Evolutionary conservation across 768 basidiomycete genomes (phyloP), one percentile per base, ranked within the genome.

Genomic region (Lactarius hatsudake): DNA sequence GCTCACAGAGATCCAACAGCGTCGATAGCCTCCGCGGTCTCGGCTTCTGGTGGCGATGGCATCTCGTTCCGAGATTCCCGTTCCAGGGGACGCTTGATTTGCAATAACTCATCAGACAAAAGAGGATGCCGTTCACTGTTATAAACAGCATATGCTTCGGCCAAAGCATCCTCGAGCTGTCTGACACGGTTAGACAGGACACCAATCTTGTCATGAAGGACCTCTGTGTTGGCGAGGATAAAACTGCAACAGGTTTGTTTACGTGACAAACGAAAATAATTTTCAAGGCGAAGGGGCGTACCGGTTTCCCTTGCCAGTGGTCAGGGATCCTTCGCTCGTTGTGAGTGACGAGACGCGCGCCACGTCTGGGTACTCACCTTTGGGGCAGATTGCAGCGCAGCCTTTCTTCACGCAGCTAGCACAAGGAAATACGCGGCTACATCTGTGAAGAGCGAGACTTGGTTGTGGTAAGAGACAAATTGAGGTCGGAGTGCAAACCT

Each of bases 231-330:
- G 23, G 88, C 88, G 13, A 90, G 81, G 38, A 89, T 87, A 69
- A 89, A 89, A 72, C 88, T 88, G 64, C 17, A 43, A 5, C 40
- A 36, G 48, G 43, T 45, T 48, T 60, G 20, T 53, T 48, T 26
- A 51, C 30, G 67, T 42, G 64, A 56, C 28, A n/a, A 40, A 23
- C 80, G 61, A 17, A 60, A 23, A 38, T 65, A 8, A 38, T 12
- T 61, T 58, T 66, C 57, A 23, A 62, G 43, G 65, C 26, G 66
- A 30, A 68, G 18, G 15, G 64, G 67, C 73, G 59, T 71, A 87
- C 88, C 88, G 79, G 74, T 89, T 90, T 15, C 88, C 88, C 74
- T 87, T 89, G 67, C 88, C 88, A 17, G 88, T 89, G 13, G 87
- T 89, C 45, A 89, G 80, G 36, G 87, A 87, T 18, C 87, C 87